Evolutionary conservation across 768 basidiomycete species (phyloP).

Genomic region (Nidularia pulvinata): DNA sequence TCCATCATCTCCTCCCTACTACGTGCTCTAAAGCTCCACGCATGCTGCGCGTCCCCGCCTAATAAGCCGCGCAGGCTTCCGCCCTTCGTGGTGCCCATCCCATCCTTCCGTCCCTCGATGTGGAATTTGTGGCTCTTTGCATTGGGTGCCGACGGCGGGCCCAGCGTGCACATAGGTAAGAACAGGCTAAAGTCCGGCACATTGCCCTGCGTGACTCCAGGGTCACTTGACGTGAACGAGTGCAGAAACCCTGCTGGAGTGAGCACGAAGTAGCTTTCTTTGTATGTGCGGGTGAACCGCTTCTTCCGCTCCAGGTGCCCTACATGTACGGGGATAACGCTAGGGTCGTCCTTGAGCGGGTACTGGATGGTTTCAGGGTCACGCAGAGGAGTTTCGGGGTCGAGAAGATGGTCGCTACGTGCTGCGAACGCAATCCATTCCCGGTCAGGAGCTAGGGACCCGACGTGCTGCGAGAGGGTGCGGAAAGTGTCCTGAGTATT

Average conservation of each 20-base stretch:
- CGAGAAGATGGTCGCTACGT: slow-evolving; percentile 90
- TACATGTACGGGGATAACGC: slow-evolving; percentile 82
- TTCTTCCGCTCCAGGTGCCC: slow-evolving; percentile 96
- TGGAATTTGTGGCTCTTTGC: slow-evolving; percentile 93
- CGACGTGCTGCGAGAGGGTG: slow-evolving; percentile 70
- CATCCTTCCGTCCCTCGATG: slow-evolving; percentile 90
- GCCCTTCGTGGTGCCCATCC: slow-evolving; percentile 61
- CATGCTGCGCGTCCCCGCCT: slow-evolving; percentile 29
- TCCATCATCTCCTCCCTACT: slow-evolving; percentile 99
- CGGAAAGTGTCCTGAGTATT: slow-evolving; percentile 78
- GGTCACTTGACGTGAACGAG: slow-evolving; percentile 83
- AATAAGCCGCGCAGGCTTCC: slow-evolving; percentile 48
- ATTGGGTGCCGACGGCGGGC: slow-evolving; percentile 75
- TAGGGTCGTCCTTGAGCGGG: slow-evolving; percentile 89
- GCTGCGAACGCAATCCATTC: slow-evolving; percentile 98
- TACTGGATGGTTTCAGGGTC: slow-evolving; percentile 79
- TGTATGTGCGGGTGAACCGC: slow-evolving; percentile 85
- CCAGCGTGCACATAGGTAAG: slow-evolving; percentile 94
- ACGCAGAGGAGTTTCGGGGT: slow-evolving; percentile 94
- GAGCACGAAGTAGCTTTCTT: slow-evolving; percentile 89
- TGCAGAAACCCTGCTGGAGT: slow-evolving; percentile 97
- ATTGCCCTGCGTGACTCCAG: slow-evolving; percentile 43
- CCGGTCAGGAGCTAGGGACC: slow-evolving; percentile 76
- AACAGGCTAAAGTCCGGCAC: slow-evolving; percentile 85
- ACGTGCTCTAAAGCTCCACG: slow-evolving; percentile 90